Evolutionary conservation across 1,284 basidiomycete species (phyloP).

Genomic region (Rhodotorula sp.): DNA sequence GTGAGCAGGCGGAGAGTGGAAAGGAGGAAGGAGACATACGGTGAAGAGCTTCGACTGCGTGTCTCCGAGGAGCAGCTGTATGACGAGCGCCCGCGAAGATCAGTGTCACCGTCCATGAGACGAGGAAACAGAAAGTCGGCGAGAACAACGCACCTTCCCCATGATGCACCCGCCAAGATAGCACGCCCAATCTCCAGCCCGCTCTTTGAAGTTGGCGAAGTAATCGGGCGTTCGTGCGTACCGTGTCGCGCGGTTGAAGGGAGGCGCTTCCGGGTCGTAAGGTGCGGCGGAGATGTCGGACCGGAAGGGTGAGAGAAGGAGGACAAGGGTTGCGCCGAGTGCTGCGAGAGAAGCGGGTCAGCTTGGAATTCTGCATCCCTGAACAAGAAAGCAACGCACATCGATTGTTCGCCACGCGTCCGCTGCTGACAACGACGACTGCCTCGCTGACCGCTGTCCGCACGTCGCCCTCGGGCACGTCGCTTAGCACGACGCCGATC

Average conservation of each 20-base stretch:
- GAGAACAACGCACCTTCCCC: conserved; percentile 63
- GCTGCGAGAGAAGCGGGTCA: conserved; percentile 45
- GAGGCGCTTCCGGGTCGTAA: conserved; percentile 60
- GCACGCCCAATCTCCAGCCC: conserved; percentile 57
- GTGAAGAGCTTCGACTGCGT: conserved; percentile 34
- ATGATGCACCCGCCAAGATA: conserved; percentile 55
- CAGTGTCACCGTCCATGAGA: background rate
- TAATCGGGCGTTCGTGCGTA: conserved; percentile 81
- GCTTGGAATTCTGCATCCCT: background rate
- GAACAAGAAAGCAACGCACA: conserved; percentile 54
- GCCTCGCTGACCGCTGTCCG: conserved; percentile 74
- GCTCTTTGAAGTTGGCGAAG: conserved; percentile 83
- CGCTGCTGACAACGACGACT: conserved; percentile 66
- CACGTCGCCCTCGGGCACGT: conserved; percentile 50
- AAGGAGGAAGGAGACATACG: conserved; percentile 6
- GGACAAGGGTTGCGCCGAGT: conserved; percentile 63
- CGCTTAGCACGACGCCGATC: conserved; percentile 55
- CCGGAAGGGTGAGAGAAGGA: conserved; percentile 64
- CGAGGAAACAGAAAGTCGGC: background rate
- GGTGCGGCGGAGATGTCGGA: background rate
- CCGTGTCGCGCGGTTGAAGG: conserved; percentile 52
- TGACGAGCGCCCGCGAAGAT: background rate
- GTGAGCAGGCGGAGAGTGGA: background rate
- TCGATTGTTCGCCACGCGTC: conserved; percentile 69
- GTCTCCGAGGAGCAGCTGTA: conserved; percentile 33